Base-by-base conservation (phyloP, 202 grass and related monocot species). In the Carex sylvatica region DNA sequence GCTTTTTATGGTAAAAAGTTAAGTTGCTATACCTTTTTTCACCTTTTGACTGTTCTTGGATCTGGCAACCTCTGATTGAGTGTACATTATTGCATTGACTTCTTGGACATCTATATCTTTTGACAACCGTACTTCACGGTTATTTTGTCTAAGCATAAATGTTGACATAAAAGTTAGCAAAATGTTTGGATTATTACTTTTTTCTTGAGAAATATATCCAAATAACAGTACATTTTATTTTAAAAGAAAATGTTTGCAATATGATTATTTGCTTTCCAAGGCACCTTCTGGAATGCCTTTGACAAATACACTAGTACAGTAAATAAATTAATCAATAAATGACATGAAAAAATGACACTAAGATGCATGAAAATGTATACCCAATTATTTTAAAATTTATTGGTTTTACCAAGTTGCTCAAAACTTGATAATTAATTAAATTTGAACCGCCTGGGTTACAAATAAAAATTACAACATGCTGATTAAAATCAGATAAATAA, bases 21-120 rank as follows among this genome's bases (percentile, higher is more conserved):
- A 13, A 13, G 67, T 70, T 70, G 9, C 7, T 46, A 12, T 36
- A 22, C 46, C n/a, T 58, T 59, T 23, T 77, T 59, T 20, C n/a
- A 59, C 53, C 24, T 75, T 55, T 75, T 6, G 55, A 56, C 4
- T 35, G 16, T 77, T 77, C 74, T 77, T 59, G 74, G 74, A 77
- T 77, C 74, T 19, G 51, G 52, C 30, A 77, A 6, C 54, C 26
- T 51, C n/a, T 75, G 70, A 74, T 74, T 53, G 70, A 53, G 20
- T 53, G 13, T 53, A 54, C 71, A 52, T 74, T 74, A 26, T 74
- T 74, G 71, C 71, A 54, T 74, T 75, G 72, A 55, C 72, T 75
- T 6, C 4, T 31, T 65, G 14, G 69, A 75, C 71, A 75, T 13
- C 71, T 31, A 18, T 75, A 55, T 75, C 24, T 77, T 74, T 77